Base-by-base conservation (phyloP, 1,284 basidiomycete species). In the Sporisorium graminicola region DNA sequence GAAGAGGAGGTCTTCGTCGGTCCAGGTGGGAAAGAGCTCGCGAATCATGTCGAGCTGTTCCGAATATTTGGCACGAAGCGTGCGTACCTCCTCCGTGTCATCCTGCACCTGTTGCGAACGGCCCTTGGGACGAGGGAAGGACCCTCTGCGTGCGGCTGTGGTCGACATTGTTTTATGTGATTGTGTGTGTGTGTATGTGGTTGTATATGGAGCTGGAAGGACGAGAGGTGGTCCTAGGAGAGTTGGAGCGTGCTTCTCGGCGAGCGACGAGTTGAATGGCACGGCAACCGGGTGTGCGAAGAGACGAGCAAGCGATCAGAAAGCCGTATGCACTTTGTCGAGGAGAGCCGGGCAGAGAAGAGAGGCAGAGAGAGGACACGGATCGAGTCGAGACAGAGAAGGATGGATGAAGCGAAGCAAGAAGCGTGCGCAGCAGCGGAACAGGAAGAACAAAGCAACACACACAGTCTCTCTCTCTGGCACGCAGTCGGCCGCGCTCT, bases 1-100 rank as follows among this genome's bases (percentile, higher is more conserved):
- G 35, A 91, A 91, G 73, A 90, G 89, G 66, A 95, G 89, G 87
- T 95, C 94, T 83, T 94, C 93, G 79, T 89, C 89, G 83, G 91
- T 90, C 91, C 91, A 95, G 78, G 86, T 82, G 13, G 93, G 90
- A 85, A 94, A 95, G 69, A 91, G 86, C 84, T 94, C 94, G 85
- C 91, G 90, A 16, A 94, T 90, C 66, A 90, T 89, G 35, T 87
- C 85, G 58, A 86, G 81, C 63, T 84, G 79, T 27, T 74, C 92
- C 49, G 77, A 66, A 75, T 83, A 85, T 68, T 82, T 84, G 43
- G 80, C 58, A 46, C 84, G 78, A 50, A 85, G 77, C 43, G 55
- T 60, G 26, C 78, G 72, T 29, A 82, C 81, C 76, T 81, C 82
- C 60, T 85, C 84, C 33, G 84, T 83, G 52, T 85, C 84, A 55